Evolutionary conservation across 2,329 filamentous ascomycete genomes (phyloP).

Genomic region (Tolypocladium nubicola): DNA sequence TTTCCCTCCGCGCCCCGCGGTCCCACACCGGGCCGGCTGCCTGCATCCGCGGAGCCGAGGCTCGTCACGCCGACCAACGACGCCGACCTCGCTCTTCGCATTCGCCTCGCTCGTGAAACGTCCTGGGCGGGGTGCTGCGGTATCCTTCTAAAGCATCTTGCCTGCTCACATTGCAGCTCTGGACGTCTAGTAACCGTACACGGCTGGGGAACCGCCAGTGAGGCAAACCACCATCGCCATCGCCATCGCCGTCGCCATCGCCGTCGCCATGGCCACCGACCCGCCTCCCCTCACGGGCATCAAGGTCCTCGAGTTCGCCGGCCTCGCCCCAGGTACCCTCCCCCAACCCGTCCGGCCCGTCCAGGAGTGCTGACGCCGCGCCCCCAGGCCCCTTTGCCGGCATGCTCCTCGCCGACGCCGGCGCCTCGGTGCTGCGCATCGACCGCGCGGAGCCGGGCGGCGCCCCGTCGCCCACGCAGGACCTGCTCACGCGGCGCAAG

Average conservation of each 20-base stretch:
- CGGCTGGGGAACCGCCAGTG: neutral
- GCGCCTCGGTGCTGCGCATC: slow-evolving; percentile 77
- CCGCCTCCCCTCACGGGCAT: slow-evolving; percentile 34
- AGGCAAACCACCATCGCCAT: neutral
- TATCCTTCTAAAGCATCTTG: neutral
- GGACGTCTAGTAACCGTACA: no score
- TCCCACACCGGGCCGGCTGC: neutral
- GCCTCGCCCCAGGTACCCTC: slow-evolving; percentile 48
- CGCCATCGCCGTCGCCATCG: no score
- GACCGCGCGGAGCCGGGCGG: slow-evolving; percentile 50
- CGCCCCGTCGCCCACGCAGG: slow-evolving; percentile 38
- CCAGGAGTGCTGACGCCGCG: neutral
- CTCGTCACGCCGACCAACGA: neutral
- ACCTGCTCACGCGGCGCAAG: slow-evolving; percentile 74
- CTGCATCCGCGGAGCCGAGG: neutral
- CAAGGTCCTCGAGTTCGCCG: slow-evolving; percentile 50
- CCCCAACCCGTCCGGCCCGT: neutral
- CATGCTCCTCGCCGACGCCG: slow-evolving; percentile 80
- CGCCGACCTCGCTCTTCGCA: neutral
- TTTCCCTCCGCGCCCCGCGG: neutral
- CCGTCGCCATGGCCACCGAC: neutral
- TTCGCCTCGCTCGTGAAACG: neutral
- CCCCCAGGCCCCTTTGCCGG: slow-evolving; percentile 71
- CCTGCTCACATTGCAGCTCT: neutral
- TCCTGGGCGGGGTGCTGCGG: neutral